Percentiles rank a stretch among this genome's conserved stretches.
These are phyloP conservation scores for Auricularia sp. DNA, from an alignment of 768 basidiomycete species.

Conservation along the genomic window DNA sequence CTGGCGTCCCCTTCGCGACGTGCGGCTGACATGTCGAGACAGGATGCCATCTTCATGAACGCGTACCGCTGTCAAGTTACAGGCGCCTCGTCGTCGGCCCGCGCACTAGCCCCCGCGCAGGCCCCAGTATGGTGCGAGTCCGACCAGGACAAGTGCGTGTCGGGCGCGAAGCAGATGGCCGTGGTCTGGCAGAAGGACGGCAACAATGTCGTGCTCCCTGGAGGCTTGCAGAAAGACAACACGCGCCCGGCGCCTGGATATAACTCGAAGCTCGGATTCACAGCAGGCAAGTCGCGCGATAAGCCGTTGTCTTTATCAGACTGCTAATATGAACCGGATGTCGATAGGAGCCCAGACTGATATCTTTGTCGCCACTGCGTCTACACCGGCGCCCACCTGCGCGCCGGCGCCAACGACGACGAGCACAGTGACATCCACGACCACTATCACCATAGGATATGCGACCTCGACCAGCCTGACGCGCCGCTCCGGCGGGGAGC, in stretches of 20 bases:
- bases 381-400: too few species aligned
- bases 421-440: too few species aligned
- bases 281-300: neutral
- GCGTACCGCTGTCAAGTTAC: constrained; percentile 7
- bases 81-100: neutral
- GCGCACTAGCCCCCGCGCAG: constrained; percentile 1
- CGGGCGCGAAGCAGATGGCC: constrained; percentile 8
- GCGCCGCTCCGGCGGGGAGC: too few species aligned
- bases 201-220: constrained; percentile 5
- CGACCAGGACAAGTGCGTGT: constrained; percentile 1
- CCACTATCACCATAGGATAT: too few species aligned
- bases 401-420: too few species aligned
- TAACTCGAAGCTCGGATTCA: constrained; percentile 8
- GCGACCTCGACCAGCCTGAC: too few species aligned
- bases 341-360: neutral
- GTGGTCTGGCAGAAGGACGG: constrained; percentile 7
- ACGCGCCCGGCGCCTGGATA: constrained; percentile 5
- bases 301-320: too few species aligned
- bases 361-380: neutral
- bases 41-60: constrained; percentile 8
- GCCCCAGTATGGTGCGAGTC: constrained; percentile 9
- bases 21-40: constrained; percentile 2
- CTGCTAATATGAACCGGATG: too few species aligned
- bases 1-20: neutral
- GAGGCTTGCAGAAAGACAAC: constrained; percentile 6